phyloP scores from a whole-genome alignment of 805 yeast genomes.

The Pichia rugopelliculosa region DNA sequence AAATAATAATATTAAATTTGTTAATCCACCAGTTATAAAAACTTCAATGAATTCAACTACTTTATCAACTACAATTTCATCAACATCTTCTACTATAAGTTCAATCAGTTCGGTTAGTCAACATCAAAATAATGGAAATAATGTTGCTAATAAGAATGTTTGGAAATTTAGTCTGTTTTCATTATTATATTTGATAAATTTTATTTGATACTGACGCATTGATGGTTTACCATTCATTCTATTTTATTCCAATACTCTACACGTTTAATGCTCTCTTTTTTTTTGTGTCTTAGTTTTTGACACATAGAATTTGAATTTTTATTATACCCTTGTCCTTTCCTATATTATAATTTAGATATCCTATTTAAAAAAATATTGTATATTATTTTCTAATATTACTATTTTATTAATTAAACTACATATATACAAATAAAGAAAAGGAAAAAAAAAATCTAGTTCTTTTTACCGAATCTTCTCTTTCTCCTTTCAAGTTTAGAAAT shows the following conservation, averaged over 20 bases:
- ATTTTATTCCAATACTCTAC: no score
- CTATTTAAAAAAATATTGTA: neutral
- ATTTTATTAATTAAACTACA: neutral
- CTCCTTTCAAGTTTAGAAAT: slow-evolving; percentile 64
- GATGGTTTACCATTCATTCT: neutral
- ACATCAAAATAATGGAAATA: slow-evolving; percentile 1
- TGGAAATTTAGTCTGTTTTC: neutral
- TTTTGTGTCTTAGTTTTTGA: neutral
- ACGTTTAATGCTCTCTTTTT: no score
- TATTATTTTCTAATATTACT: no score
- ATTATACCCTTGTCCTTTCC: neutral
- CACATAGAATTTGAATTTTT: neutral
- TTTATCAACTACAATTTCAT: neutral
- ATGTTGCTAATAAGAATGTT: neutral
- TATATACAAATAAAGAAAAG: neutral
- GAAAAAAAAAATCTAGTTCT: neutral
- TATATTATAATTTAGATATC: neutral
- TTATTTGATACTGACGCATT: neutral
- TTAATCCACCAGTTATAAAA: slow-evolving; percentile 10
- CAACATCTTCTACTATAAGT: neutral
- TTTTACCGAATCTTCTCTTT: slow-evolving; percentile 34
- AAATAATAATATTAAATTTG: slow-evolving; percentile 23
- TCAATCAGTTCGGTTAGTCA: neutral
- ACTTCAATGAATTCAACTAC: neutral
- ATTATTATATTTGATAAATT: neutral